These are phyloP conservation scores for Sporothrix globosa DNA, from an alignment of 2,329 filamentous ascomycete species.

Conservation along the genomic window DNA sequence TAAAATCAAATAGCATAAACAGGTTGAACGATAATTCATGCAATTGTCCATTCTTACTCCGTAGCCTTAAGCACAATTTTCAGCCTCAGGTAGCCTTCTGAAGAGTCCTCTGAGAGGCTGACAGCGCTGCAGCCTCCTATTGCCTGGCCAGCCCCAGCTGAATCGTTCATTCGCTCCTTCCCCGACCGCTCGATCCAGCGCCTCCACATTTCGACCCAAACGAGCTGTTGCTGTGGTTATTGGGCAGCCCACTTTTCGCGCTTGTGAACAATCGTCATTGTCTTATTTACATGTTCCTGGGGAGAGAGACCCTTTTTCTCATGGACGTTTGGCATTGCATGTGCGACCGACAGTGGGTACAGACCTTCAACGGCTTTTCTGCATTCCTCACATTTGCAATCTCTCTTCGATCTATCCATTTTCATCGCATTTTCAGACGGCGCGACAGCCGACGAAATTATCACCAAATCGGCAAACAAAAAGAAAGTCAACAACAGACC, in stretches of 20 bases:
- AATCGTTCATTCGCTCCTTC: neutral
- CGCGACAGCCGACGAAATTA: neutral
- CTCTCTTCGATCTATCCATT: neutral
- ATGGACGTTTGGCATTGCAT: neutral
- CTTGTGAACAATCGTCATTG: slow-evolving; percentile 23
- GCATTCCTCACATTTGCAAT: slow-evolving; percentile 8
- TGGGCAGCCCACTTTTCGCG: slow-evolving; percentile 19
- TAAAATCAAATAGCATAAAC: neutral
- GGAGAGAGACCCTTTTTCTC: neutral
- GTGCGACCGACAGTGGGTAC: slow-evolving; percentile 16
- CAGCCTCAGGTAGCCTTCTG: neutral
- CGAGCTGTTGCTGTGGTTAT: slow-evolving; percentile 26
- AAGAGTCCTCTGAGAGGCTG: neutral
- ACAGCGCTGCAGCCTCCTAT: neutral
- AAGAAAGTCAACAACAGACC: neutral
- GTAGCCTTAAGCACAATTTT: too few relatives aligned
- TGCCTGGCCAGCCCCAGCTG: slow-evolving; percentile 2
- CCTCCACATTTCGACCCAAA: slow-evolving; percentile 17
- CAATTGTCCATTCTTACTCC: neutral
- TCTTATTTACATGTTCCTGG: slow-evolving; percentile 23
- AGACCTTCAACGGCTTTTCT: slow-evolving; percentile 17
- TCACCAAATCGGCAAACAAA: neutral
- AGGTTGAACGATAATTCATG: neutral
- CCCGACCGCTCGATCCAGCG: neutral
- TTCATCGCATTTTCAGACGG: neutral